phyloP scores from a whole-genome alignment of 768 basidiomycete genomes.

The Favolaschia claudopus region DNA sequence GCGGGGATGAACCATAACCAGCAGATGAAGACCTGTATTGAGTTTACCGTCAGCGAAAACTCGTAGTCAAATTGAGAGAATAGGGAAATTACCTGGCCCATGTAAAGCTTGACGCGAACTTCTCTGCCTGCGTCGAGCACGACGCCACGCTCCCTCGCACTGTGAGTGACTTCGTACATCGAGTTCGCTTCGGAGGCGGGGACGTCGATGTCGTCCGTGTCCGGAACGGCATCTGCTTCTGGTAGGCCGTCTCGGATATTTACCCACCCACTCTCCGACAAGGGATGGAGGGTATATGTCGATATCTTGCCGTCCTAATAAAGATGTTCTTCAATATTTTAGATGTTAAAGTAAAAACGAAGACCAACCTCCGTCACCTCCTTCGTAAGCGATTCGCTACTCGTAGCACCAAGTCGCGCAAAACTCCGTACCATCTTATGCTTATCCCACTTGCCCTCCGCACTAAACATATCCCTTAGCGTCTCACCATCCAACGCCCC shows the following conservation, averaged over 20 bases:
- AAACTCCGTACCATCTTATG: conserved; percentile 83
- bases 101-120: conserved; percentile 73
- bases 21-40: conserved; percentile 70
- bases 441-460: conserved; percentile 67
- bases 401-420: conserved; percentile 61
- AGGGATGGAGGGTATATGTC: conserved; percentile 54
- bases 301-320: conserved; percentile 49
- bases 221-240: conserved; percentile 16
- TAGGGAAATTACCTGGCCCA: conserved; percentile 62
- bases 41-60: neutral
- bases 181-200: conserved; percentile 53
- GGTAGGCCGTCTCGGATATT: conserved; percentile 45
- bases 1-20: conserved; percentile 90
- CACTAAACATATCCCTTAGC: conserved; percentile 53
- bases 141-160: conserved; percentile 48
- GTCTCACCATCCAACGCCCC: conserved; percentile 46
- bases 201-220: conserved; percentile 35
- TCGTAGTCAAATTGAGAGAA: neutral
- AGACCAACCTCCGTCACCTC: conserved; percentile 43
- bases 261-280: conserved; percentile 53
- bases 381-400: conserved; percentile 39
- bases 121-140: conserved; percentile 73
- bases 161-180: conserved; percentile 47
- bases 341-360: neutral
- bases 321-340: neutral